A percentile compares a stretch with the other conserved stretches of the same genome.
These are phyloP conservation scores for Endogone sp. DNA, from an alignment of 192 early-diverging fungal species.

Conservation along the genomic window DNA sequence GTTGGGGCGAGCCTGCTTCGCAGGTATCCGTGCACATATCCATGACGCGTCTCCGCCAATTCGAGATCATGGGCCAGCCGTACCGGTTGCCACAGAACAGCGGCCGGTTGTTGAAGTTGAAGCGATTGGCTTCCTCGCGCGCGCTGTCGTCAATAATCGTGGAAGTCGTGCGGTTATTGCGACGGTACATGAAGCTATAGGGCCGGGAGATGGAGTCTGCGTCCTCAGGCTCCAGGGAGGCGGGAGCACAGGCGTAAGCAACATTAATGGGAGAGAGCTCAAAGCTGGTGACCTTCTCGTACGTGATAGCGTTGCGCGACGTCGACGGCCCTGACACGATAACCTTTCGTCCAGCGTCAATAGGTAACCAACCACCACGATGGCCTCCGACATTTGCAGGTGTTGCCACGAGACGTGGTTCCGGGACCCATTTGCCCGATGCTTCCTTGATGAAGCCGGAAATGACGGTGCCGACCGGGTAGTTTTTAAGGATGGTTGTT, in stretches of 20 bases:
- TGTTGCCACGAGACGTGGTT: too few species aligned
- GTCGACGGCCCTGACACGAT: too few species aligned
- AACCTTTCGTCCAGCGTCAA: too few species aligned
- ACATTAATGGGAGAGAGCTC: not conserved
- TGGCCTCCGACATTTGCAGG: too few species aligned
- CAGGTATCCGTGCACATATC: constrained; percentile 1
- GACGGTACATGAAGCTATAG: not conserved
- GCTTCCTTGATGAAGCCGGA: too few species aligned
- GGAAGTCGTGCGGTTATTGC: not conserved
- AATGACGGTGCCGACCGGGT: too few species aligned
- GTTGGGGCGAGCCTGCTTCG: not conserved
- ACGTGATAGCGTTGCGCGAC: not conserved
- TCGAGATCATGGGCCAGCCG: not conserved
- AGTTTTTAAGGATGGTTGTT: too few species aligned
- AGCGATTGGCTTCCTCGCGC: not conserved
- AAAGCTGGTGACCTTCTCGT: not conserved
- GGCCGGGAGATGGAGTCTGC: not conserved
- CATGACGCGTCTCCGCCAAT: not conserved
- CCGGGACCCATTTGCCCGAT: too few species aligned
- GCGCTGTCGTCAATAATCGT: not conserved
- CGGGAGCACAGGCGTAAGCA: not conserved
- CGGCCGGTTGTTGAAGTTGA: not conserved
- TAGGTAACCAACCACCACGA: too few species aligned
- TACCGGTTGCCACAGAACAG: not conserved
- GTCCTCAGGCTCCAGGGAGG: not conserved